phyloP scores from a whole-genome alignment of 257 asterid species.

The Linderniella brevidens region DNA sequence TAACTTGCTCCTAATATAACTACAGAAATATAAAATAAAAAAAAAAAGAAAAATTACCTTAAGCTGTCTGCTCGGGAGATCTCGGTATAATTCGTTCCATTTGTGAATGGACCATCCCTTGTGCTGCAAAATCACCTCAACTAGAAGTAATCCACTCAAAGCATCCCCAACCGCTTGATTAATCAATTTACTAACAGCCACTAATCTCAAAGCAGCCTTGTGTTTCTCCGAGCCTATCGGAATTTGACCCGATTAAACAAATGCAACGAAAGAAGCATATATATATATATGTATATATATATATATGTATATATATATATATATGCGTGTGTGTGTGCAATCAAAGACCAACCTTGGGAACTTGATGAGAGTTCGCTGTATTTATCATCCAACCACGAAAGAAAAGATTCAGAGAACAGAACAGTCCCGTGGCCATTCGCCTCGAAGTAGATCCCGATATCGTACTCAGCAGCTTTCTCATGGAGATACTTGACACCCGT shows the following conservation, averaged over 20 bases:
- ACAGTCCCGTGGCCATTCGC: constrained; percentile 98
- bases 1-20: no score
- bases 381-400: constrained; percentile 41
- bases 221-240: constrained; percentile 63
- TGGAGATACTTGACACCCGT: constrained; percentile 92
- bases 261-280: no score
- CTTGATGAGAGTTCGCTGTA: constrained; percentile 29
- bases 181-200: constrained; percentile 65
- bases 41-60: constrained; percentile 34
- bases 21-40: no score
- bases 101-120: constrained; percentile 55
- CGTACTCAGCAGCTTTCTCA: constrained; percentile 81
- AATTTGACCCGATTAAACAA: constrained; percentile 8
- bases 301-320: no score
- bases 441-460: constrained; percentile 84
- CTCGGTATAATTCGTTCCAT: constrained; percentile 83
- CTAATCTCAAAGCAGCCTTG: constrained; percentile 62
- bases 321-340: no score
- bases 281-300: no score
- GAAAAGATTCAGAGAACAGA: constrained; percentile 58
- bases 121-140: constrained; percentile 69
- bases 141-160: constrained; percentile 66
- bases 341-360: constrained; percentile 36
- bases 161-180: constrained; percentile 98
- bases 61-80: constrained; percentile 87